Percentiles rank a stretch among this genome's conserved stretches.
Conservation (phyloP, 805 yeast species). For the Yamadazyma endophytica region DNA sequence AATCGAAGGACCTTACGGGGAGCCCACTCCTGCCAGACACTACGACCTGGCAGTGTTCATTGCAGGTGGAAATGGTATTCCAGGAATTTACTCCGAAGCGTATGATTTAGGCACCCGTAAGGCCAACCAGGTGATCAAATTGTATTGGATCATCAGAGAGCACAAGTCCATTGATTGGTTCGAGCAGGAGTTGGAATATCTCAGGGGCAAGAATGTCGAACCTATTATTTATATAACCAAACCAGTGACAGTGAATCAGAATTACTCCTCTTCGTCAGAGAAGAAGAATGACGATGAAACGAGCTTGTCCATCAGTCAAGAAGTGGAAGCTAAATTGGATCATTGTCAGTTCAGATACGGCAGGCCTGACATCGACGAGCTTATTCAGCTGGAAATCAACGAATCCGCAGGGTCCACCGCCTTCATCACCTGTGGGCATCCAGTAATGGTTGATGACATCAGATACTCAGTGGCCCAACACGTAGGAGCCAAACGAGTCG, state of each 20-base stretch:
- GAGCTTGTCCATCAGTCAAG: constrained; percentile 2
- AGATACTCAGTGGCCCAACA: constrained; percentile 45
- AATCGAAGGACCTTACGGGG: constrained; percentile 72
- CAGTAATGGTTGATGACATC: constrained; percentile 51
- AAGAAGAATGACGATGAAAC: constrained; percentile 5
- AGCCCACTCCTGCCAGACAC: constrained; percentile 40
- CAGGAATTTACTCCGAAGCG: constrained; percentile 48
- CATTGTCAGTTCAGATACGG: constrained; percentile 40
- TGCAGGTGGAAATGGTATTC: constrained; percentile 76
- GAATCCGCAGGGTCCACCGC: constrained; percentile 43
- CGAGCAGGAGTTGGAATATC: constrained; percentile 30
- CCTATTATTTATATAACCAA: constrained; percentile 23
- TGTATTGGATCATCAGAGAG: constrained; percentile 64
- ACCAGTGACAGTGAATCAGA: constrained; percentile 12
- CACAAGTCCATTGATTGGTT: constrained; percentile 47
- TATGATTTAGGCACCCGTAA: constrained; percentile 20
- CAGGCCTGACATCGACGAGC: constrained; percentile 43
- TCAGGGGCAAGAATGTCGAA: constrained; percentile 21
- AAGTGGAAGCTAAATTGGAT: constrained; percentile 13
- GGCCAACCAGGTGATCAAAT: constrained; percentile 22
- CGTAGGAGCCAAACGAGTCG: constrained; percentile 47
- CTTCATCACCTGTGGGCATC: constrained; percentile 62
- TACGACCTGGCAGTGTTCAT: constrained; percentile 55
- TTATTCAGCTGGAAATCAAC: constrained; percentile 34
- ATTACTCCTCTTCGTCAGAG: background rate